Base-by-base conservation (phyloP, 2,329 filamentous ascomycete species). In the Xylaria sp. region DNA sequence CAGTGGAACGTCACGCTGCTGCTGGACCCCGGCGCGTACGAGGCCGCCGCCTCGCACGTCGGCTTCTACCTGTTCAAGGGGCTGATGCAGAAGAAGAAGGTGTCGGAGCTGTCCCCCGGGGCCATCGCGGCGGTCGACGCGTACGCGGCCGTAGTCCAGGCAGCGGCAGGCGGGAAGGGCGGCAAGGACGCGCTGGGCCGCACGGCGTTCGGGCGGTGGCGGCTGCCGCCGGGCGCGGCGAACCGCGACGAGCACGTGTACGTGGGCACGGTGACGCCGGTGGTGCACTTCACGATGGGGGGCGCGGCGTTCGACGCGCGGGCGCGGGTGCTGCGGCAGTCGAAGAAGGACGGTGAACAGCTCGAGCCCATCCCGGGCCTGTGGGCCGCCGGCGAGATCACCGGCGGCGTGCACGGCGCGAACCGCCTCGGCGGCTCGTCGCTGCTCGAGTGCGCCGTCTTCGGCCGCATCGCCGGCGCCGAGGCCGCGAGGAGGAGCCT, bases 271-370 rank as follows among this genome's bases (percentile, higher is more conserved):
- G 82, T 88, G 1, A 88, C 85, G 4, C 85, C 85, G 0, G 82
- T 87, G 0, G 76, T 83, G 2, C 85, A 88, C 63, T 88, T 87
- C 61, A 87, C 85, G 1, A 88, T 88, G 85, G 85, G 85, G 4
- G 85, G 85, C 0, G 84, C 80, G 0, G 72, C 79, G 2, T 83
- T 87, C 59, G 80, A 84, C 60, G 71, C 78, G 6, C 71, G 76
- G 41, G 76, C 77, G 1, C 77, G 80, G 57, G 78, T 87, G 0
- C 62, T 88, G 11, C 68, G 74, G 19, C 63, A 65, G n/a, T 11
- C 5, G 29, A 13, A 34, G n/a, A 37, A 37, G 7, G 63, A 69
- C 2, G 69, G 72, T 5, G 64, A 63, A 4, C 64, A 70, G 2
- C 66, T 74, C 11, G 66, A 66, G 26, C 76, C 76, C 0, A 81